Conservation (phyloP, 78 protist genomes). For the Isochrysis galbana region DNA sequence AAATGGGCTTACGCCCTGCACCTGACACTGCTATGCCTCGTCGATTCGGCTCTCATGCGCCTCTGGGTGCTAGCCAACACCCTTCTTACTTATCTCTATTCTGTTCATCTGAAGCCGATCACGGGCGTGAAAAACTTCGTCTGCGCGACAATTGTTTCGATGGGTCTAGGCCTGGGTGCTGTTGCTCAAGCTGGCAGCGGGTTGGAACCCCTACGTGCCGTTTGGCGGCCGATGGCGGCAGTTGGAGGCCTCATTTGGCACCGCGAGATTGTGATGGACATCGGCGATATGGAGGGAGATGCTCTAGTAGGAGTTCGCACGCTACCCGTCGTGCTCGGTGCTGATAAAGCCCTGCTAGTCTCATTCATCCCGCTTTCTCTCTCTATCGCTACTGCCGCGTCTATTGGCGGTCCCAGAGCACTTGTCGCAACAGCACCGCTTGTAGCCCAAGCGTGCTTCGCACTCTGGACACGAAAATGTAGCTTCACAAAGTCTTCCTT, state of each 20-base stretch:
- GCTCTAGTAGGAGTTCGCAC: neutral
- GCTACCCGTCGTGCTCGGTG: neutral
- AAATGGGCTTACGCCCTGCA: neutral
- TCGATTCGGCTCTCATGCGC: neutral
- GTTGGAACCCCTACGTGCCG: neutral
- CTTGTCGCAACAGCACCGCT: neutral
- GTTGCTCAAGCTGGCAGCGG: neutral
- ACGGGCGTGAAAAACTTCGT: neutral
- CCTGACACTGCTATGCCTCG: neutral
- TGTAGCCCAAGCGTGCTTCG: neutral
- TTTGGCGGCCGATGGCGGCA: neutral
- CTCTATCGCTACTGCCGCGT: neutral
- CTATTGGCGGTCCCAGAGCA: neutral
- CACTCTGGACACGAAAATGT: neutral
- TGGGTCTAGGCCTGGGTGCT: neutral
- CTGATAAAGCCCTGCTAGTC: neutral
- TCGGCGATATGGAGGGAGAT: neutral
- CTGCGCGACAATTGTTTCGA: neutral
- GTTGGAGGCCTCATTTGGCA: neutral
- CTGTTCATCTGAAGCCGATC: neutral
- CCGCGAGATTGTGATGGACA: conserved; percentile 28
- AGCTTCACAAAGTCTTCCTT: neutral
- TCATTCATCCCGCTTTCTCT: neutral
- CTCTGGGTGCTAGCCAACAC: neutral
- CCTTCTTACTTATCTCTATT: neutral